A percentile compares a stretch with the other conserved stretches of the same genome.
Evolutionary conservation across 78 protist genomes (phyloP).

Genomic region (Protostelium mycophagum): DNA sequence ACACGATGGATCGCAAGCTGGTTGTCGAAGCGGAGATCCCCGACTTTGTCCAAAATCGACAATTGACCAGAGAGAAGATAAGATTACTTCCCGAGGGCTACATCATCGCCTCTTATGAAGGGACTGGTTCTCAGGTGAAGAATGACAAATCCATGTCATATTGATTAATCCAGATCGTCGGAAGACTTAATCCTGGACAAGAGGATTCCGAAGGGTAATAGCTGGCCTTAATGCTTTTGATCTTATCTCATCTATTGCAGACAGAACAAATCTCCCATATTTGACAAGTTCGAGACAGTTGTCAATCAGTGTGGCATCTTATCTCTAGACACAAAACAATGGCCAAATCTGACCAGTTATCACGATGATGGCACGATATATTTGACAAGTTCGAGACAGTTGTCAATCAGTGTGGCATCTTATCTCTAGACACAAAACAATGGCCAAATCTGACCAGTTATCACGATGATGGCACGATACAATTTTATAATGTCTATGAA

Average conservation of each 20-base stretch:
- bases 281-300: neutral
- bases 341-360: neutral
- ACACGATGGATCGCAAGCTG: neutral
- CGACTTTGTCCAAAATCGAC: neutral
- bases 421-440: no score
- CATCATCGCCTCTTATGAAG: neutral
- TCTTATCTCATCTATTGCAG: no score
- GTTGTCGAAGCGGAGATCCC: neutral
- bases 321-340: no score
- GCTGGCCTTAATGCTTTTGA: no score
- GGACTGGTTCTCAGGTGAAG: neutral
- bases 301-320: neutral
- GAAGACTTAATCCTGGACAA: no score
- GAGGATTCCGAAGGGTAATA: no score
- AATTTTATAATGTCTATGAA: neutral
- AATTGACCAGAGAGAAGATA: neutral
- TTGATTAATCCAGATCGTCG: no score
- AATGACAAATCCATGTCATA: no score
- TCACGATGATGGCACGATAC: neutral
- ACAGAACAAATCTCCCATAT: no score
- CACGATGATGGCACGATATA: neutral
- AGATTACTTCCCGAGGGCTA: neutral
- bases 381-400: neutral
- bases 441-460: neutral
- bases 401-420: neutral